Evolutionary conservation across 805 yeast species (phyloP), one percentile per base, ranked within the genome.

Genomic region (Pichia exigua): DNA sequence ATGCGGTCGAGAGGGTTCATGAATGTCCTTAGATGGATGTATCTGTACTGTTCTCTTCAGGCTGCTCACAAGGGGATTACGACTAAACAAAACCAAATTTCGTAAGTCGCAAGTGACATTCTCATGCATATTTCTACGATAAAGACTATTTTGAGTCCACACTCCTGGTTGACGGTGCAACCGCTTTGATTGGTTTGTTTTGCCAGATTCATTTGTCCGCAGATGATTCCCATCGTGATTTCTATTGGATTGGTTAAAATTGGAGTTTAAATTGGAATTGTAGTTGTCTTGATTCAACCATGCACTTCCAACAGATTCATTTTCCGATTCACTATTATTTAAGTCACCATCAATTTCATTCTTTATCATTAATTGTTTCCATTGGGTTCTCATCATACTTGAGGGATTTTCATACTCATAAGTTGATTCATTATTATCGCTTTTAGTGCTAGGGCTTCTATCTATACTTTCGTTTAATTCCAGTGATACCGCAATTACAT

Each of bases 81-180:
- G 57, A 50, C 60, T 61, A 50, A 55, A 64, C 28, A 63, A 43
- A 4, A 60, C 62, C 48, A 65, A 22, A 24, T 59, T 65, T n/a
- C 68, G 53, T 28, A 66, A 50, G 41, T 65, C 65, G 44, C 61
- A 61, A 10, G 67, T 57, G 3, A 66, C 61, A 32, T 55, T 54
- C 43, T 65, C 70, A 47, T 64, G 63, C 48, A 49, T 53, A 32
- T 62, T 61, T 35, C 65, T 50, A 39, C 60, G 61, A 32, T 59
- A 59, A 11, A 65, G 48, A 47, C 67, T 65, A 17, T 20, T 35
- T 5, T 35, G 21, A 6, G 44, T 39, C 22, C 39, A 39, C 12
- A 35, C 11, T 40, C 49, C 49, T 40, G 26, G n/a, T 9, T 17
- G 20, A 11, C 35, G 45, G n/a, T 11, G 17, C 11, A 21, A 5